A percentile compares a stretch with the other conserved stretches of the same genome.
phyloP scores from a whole-genome alignment of 2,329 filamentous ascomycete species.

The Cytospora leucostoma region DNA sequence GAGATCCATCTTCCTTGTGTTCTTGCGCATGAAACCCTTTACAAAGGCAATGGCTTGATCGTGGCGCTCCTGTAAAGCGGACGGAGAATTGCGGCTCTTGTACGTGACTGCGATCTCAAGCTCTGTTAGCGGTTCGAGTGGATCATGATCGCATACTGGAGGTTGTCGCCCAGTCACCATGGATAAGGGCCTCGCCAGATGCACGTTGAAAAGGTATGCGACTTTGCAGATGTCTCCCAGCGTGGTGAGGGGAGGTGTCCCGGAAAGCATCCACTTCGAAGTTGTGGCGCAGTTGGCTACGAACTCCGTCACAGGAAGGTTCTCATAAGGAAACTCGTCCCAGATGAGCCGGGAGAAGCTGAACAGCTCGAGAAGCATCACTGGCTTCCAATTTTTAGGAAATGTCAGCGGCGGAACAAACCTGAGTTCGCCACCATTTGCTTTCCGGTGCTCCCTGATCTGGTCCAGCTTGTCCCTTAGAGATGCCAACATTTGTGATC shows the following conservation, averaged over 20 bases:
- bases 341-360: slow-evolving; percentile 43
- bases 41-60: slow-evolving; percentile 53
- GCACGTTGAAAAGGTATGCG: slow-evolving; percentile 40
- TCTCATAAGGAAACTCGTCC: slow-evolving; percentile 48
- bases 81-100: slow-evolving; percentile 38
- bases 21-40: slow-evolving; percentile 58
- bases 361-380: slow-evolving; percentile 39
- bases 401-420: background rate
- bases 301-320: slow-evolving; percentile 37
- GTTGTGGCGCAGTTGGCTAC: slow-evolving; percentile 36
- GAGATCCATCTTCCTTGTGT: slow-evolving; percentile 35
- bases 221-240: slow-evolving; percentile 41
- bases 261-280: slow-evolving; percentile 48
- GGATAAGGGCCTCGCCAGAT: slow-evolving; percentile 42
- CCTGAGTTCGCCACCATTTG: background rate
- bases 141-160: slow-evolving; percentile 39
- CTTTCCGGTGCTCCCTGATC: background rate
- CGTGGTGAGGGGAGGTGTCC: slow-evolving; percentile 42
- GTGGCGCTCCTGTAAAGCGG: slow-evolving; percentile 40
- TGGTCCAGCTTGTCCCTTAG: background rate
- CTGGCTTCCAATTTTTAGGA: background rate
- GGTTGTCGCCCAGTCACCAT: slow-evolving; percentile 40
- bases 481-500: background rate
- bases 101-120: slow-evolving; percentile 39
- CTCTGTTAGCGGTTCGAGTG: slow-evolving; percentile 33